Base-by-base conservation (phyloP, 139 green algal species). In the Chara braunii region DNA sequence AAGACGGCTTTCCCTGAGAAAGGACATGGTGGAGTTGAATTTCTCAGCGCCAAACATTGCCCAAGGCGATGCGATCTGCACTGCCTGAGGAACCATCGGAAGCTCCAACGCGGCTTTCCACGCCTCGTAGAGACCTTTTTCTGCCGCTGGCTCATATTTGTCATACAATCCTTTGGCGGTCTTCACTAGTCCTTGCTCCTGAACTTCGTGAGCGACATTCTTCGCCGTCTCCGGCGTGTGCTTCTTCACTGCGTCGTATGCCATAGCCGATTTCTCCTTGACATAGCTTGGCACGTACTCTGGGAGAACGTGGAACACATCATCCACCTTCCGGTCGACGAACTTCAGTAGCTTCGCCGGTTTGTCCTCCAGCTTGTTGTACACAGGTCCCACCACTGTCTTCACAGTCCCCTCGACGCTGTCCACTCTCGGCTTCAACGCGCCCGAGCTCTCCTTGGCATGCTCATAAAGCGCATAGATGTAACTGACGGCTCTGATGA, bases 371-470 rank as follows among this genome's bases (percentile, higher is more conserved):
- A 71, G 5, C 53, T 71, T 71, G 14, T 11, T 23, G 11, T 70
- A 71, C 11, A 71, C 62, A 31, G 62, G 62, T 30, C 62, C 62
- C 33, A 71, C 51, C 24, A 71, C 52, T 18, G 62, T 71, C 9
- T 70, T 43, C 0, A 71, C 62, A n/a, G 23, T 45, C 18, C 62
- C 57, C 51, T 71, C 62, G 9, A 71, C 62, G 9, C 30, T 63
- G 26, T 70, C 62, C 29, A 71, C 30, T 12, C 62, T 54, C n/a
- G 62, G 57, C 57, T 70, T 1, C 26, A 71, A 42, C 5, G 42
- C 32, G 0, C 62, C 62, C 18, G 62, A 71, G 3, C 34, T 63
- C n/a, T 59, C 62, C 62, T 71, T 71, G 9, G 51, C 51, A 1
- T 50, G 34, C 26, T 71, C 62, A 54, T 71, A 71, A 6, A 71